Conservation (phyloP, 192 early-diverging fungal genomes). For the Phycomyces blakesleeanus region DNA sequence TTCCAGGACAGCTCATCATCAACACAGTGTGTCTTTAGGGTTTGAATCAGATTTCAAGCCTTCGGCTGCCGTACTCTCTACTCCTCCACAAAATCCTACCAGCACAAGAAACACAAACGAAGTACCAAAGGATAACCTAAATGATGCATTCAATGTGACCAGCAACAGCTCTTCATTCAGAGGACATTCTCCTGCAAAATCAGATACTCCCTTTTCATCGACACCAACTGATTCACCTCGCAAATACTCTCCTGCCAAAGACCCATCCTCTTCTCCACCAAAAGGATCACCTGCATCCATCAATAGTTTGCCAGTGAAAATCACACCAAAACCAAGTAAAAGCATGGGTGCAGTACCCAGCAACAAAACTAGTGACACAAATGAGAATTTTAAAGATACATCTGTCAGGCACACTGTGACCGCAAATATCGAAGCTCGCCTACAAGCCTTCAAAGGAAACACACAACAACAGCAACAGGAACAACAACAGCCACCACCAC, state of each 20-base stretch:
- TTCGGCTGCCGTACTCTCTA: neutral
- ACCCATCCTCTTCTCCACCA: neutral
- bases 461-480: too few relatives aligned
- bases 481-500: too few relatives aligned
- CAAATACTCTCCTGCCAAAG: neutral
- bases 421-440: constrained; percentile 12
- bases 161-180: too few relatives aligned
- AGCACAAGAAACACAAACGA: neutral
- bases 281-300: neutral
- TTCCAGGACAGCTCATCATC: neutral
- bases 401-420: constrained; percentile 7
- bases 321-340: neutral
- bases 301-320: too few relatives aligned
- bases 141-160: too few relatives aligned
- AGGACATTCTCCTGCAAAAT: neutral
- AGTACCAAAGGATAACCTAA: neutral
- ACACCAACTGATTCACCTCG: neutral
- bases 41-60: constrained; percentile 20
- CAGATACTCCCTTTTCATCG: neutral
- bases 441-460: constrained; percentile 10
- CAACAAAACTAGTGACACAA: neutral
- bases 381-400: neutral
- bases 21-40: constrained; percentile 6
- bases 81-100: neutral
- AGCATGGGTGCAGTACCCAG: neutral